Evolutionary conservation across 2,329 filamentous ascomycete genomes (phyloP).

Genomic region (Exophiala bonariae): DNA sequence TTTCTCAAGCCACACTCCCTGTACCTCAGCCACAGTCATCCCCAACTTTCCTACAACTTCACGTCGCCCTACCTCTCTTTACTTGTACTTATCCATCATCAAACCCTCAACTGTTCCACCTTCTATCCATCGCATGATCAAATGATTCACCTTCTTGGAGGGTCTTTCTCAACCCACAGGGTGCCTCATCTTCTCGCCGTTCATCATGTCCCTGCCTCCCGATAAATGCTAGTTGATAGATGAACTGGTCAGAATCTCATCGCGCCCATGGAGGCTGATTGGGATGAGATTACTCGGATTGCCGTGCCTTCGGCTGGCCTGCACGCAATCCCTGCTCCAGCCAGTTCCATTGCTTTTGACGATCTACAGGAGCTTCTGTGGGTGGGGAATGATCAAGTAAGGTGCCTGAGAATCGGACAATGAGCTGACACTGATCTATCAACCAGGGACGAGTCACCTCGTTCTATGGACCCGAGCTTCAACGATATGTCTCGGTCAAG

Average conservation of each 20-base stretch:
- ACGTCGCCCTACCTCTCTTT: too few species aligned
- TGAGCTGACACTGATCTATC: slow-evolving; percentile 8
- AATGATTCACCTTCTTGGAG: too few species aligned
- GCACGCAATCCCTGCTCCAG: slow-evolving; percentile 68
- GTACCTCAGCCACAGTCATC: too few species aligned
- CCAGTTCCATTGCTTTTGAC: slow-evolving; percentile 85
- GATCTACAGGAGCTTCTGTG: slow-evolving; percentile 85
- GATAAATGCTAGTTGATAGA: slow-evolving; percentile 9
- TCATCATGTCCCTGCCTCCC: slow-evolving; percentile 17
- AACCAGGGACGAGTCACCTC: slow-evolving; percentile 80
- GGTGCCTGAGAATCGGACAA: slow-evolving; percentile 30
- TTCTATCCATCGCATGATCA: too few species aligned
- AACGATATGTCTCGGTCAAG: slow-evolving; percentile 86
- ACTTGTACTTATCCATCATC: too few species aligned
- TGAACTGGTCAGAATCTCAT: background rate
- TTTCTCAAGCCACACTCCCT: too few species aligned
- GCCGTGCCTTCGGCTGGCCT: slow-evolving; percentile 74
- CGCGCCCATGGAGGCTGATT: slow-evolving; percentile 47
- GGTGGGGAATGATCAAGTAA: slow-evolving; percentile 87
- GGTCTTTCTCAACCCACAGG: too few species aligned
- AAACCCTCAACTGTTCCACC: too few species aligned
- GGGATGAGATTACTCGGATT: slow-evolving; percentile 73
- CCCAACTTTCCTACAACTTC: too few species aligned
- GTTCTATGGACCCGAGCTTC: slow-evolving; percentile 81
- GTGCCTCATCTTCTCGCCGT: too few species aligned